Evolutionary conservation across 495 filamentous ascomycete species (phyloP).

Genomic region (Chaetomium cochliodes): DNA sequence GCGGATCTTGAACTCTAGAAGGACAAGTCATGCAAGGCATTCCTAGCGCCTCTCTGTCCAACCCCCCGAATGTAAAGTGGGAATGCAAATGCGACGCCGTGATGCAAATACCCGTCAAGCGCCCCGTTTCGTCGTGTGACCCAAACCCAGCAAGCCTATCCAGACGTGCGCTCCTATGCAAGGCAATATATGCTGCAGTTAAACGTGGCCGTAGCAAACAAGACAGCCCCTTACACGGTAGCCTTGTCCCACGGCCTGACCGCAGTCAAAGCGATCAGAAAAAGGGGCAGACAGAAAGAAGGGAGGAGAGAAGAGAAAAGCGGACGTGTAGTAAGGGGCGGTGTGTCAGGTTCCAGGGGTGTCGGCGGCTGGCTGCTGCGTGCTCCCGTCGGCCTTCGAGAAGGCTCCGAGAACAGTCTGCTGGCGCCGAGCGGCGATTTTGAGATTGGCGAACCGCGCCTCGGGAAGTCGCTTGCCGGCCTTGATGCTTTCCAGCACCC

Average conservation of each 20-base stretch:
- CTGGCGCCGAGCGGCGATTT: conserved; percentile 60
- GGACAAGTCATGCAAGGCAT: conserved; percentile 21
- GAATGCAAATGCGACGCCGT: conserved; percentile 19
- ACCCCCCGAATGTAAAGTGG: conserved; percentile 13
- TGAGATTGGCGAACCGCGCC: conserved; percentile 61
- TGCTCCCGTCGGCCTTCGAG: conserved; percentile 29
- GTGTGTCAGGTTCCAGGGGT: conserved; percentile 16
- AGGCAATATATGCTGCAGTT: conserved; percentile 31
- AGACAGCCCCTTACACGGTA: conserved; percentile 17
- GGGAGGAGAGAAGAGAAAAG: neutral
- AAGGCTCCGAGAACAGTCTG: conserved; percentile 53
- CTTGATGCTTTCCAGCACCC: conserved; percentile 77
- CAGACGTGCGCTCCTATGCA: conserved; percentile 23
- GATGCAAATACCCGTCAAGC: conserved; percentile 18
- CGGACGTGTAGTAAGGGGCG: conserved; percentile 12
- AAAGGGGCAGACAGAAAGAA: neutral
- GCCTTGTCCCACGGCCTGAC: conserved; percentile 13
- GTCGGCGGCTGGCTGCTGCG: conserved; percentile 20
- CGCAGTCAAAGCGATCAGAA: neutral
- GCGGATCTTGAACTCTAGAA: conserved; percentile 8
- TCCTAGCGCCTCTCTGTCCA: conserved; percentile 18
- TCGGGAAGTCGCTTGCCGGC: conserved; percentile 73
- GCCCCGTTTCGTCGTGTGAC: conserved; percentile 17
- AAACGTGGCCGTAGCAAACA: conserved; percentile 27
- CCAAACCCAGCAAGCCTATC: conserved; percentile 15